These are phyloP conservation scores for Rhizophagus prolifer DNA, from an alignment of 192 early-diverging fungal genomes.

Conservation along the genomic window DNA sequence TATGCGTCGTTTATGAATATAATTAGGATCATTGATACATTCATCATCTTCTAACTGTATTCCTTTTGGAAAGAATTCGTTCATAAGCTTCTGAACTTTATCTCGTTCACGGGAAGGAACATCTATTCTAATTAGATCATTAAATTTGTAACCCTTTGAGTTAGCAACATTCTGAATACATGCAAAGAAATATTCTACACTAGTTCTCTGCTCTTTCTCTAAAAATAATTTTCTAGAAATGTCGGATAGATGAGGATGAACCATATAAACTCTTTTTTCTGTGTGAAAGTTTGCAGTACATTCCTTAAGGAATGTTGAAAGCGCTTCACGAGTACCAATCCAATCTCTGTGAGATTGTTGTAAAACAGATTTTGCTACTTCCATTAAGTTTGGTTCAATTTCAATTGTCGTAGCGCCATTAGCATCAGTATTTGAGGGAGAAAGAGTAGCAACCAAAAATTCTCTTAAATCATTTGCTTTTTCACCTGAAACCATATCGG, in stretches of 20 bases:
- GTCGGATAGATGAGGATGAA: constrained; percentile 12
- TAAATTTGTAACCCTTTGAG: constrained; percentile 5
- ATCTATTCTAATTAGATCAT: constrained; percentile 15
- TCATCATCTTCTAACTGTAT: background rate
- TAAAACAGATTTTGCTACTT: constrained; percentile 4
- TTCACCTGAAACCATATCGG: constrained; percentile 2
- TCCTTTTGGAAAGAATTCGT: constrained; percentile 17
- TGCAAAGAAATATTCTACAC: constrained; percentile 17
- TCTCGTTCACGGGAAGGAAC: background rate
- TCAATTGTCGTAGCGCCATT: constrained; percentile 6
- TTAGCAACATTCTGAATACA: constrained; percentile 10
- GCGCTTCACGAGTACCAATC: constrained; percentile 13
- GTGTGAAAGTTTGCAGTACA: constrained; percentile 23
- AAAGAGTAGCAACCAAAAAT: background rate
- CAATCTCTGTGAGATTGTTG: constrained; percentile 29
- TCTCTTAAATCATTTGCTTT: constrained; percentile 4
- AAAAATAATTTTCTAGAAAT: constrained; percentile 17
- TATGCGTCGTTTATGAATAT: no score
- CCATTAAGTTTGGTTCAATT: constrained; percentile 6
- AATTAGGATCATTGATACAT: no score
- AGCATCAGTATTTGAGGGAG: background rate
- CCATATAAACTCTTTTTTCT: constrained; percentile 16
- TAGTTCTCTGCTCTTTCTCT: constrained; percentile 4
- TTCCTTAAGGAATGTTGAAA: constrained; percentile 25
- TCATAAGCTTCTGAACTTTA: background rate